A percentile compares a stretch with the other conserved stretches of the same genome.
Evolutionary conservation across 441 rosid genomes (phyloP).

Genomic region (Adansonia madagascariensis): DNA sequence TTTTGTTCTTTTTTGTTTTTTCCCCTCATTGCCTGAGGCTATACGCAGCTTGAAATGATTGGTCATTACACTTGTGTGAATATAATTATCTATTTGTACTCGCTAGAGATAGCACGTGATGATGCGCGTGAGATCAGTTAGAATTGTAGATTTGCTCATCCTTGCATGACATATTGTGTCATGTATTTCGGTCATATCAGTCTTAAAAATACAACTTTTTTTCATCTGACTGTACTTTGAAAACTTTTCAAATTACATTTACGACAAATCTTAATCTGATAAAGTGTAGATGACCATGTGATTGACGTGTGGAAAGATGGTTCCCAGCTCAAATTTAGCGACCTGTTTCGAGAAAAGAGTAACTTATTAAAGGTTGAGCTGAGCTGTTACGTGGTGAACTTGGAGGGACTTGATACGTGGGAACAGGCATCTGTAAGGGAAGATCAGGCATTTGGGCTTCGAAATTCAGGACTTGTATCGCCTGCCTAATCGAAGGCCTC

Average conservation of each 20-base stretch:
- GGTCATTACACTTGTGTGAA: not conserved
- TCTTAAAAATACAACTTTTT: too few relatives aligned
- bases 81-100: not conserved
- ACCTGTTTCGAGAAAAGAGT: not conserved
- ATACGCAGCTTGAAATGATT: too few relatives aligned
- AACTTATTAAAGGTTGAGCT: not conserved
- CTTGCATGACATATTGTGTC: too few relatives aligned
- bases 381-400: not conserved
- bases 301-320: too few relatives aligned
- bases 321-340: not conserved
- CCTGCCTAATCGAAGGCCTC: conserved; percentile 58
- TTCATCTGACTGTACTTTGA: not conserved
- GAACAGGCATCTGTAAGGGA: conserved; percentile 49
- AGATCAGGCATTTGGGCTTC: conserved; percentile 51
- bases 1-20: too few relatives aligned
- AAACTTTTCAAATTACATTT: too few relatives aligned
- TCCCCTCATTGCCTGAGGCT: too few relatives aligned
- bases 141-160: too few relatives aligned
- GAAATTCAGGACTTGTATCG: conserved; percentile 44
- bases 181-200: too few relatives aligned
- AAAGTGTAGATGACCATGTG: not conserved
- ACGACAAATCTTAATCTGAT: not conserved
- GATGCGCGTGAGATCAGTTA: too few relatives aligned
- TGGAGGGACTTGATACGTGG: conserved; percentile 46
- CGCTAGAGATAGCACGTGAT: not conserved